A percentile compares a stretch with the other conserved stretches of the same genome.
These are phyloP conservation scores for Vitis riparia DNA, from an alignment of 164 flowering plant species.

Conservation along the genomic window DNA sequence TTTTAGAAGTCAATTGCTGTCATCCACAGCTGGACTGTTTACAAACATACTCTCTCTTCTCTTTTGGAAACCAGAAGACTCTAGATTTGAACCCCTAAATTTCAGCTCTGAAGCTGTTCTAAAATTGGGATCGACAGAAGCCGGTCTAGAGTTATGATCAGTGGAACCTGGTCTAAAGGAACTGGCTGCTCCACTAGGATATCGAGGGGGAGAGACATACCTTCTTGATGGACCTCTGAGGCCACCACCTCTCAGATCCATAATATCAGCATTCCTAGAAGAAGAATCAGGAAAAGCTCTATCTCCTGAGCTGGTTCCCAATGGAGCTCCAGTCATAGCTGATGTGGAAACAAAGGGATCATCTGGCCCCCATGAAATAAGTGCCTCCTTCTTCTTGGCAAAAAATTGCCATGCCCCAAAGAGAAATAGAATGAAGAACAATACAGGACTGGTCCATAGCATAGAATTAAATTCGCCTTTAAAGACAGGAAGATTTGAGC, in stretches of 20 bases:
- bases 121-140: conserved; percentile 57
- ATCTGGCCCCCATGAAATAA: conserved; percentile 87
- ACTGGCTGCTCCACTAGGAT: conserved; percentile 54
- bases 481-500: conserved; percentile 76
- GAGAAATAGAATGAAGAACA: conserved; percentile 76
- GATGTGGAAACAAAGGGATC: conserved; percentile 74
- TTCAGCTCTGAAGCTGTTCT: conserved; percentile 67
- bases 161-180: conserved; percentile 55
- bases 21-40: conserved; percentile 60
- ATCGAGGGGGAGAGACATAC: conserved; percentile 73
- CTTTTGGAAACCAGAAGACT: conserved; percentile 55
- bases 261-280: conserved; percentile 54
- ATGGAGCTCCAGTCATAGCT: conserved; percentile 44
- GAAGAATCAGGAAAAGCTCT: conserved; percentile 61
- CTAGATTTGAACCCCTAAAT: conserved; percentile 64
- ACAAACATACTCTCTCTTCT: conserved; percentile 66
- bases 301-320: conserved; percentile 55
- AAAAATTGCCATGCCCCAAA: conserved; percentile 89
- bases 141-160: conserved; percentile 49
- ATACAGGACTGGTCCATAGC: conserved; percentile 86
- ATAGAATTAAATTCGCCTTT: conserved; percentile 70
- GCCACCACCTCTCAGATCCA: conserved; percentile 63
- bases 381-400: conserved; percentile 87
- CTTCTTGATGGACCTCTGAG: conserved; percentile 68
- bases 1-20: conserved; percentile 32